Evolutionary conservation across 2,329 filamentous ascomycete species (phyloP), one percentile per base, ranked within the genome.

Genomic region (Chaetomium sp.): DNA sequence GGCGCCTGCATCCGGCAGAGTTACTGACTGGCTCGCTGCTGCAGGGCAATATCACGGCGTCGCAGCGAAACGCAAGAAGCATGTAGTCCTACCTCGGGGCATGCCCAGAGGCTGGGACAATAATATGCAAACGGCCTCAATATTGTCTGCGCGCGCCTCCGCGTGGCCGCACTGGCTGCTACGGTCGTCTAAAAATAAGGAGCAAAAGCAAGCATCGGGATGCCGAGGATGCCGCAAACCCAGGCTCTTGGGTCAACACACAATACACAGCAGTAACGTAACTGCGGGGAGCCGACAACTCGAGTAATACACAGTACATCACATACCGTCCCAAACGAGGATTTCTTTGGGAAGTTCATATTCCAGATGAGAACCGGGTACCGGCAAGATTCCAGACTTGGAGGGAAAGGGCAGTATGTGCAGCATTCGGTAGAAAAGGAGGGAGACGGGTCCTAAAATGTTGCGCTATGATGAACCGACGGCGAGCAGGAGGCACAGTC

Each of bases 71-170:
- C 42, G 12, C 58, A 29, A 6, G 12, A 19, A 23, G 23, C 31
- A 29, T 60, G 45, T 21, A 25, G 35, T 31, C 23, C 33, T 42
- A 9, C 53, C 56, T 27, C 12, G 21, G 42, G 50, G 57, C 23
- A 29, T 3, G 27, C 27, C 27, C 27, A 6, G 3, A 29, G 16
- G 27, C 25, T 4, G 35, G 42, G 38, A 23, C 54, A 61, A 59
- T 49, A 50, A 55, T 50, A 60, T 64, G 62, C 62, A 64, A n/a
- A 33, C 57, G 35, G 57, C 27, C 53, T 53, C 63, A 62, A 65
- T 65, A 62, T 62, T 62, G 35, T 19, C 33, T 57, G 50, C 51
- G 57, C 33, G 25, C 38, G n/a, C 42, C 50, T 54, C 47, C 54
- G 45, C 51, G 21, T 58, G 49, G 49, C 61, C 2, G 35, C 49